These are phyloP conservation scores for Draba incana DNA, from an alignment of 345 rosid species.

Conservation along the genomic window DNA sequence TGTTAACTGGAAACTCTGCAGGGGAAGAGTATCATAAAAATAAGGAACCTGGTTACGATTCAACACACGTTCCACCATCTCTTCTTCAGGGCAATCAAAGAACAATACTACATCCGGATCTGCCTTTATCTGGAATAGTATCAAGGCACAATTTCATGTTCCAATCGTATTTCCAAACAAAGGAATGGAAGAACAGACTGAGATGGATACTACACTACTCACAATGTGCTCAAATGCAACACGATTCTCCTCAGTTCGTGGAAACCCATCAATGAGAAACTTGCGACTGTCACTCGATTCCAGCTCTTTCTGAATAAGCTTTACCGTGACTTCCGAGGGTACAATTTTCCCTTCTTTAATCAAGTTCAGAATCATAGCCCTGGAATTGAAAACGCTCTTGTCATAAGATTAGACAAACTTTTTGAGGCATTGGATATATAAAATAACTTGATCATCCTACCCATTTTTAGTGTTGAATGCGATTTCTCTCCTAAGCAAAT, in stretches of 20 bases:
- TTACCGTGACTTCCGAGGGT: conserved; percentile 83
- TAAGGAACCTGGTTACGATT: conserved; percentile 70
- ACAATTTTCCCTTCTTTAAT: conserved; percentile 86
- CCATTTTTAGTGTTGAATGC: conserved; percentile 64
- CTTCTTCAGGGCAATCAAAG: conserved; percentile 78
- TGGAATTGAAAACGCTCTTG: conserved; percentile 38
- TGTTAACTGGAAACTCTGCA: not conserved
- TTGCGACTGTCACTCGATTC: conserved; percentile 55
- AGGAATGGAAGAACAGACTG: not conserved
- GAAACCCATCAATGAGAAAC: conserved; percentile 90
- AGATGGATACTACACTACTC: conserved; percentile 38
- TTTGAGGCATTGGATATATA: not conserved
- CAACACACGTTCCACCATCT: conserved; percentile 73
- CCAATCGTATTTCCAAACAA: not conserved
- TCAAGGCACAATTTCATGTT: conserved; percentile 13
- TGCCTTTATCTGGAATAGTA: conserved; percentile 51
- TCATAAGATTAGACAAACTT: conserved; percentile 18
- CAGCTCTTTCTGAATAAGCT: conserved; percentile 68
- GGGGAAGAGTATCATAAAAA: not conserved
- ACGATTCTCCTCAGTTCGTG: conserved; percentile 83
- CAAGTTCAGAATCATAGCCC: conserved; percentile 63
- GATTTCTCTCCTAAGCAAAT: conserved; percentile 68
- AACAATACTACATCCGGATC: conserved; percentile 70
- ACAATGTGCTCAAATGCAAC: conserved; percentile 71
- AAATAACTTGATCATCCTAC: conserved; percentile 40